Percentiles rank a stretch among this genome's conserved stretches.
Evolutionary conservation across 139 green algal genomes (phyloP).

Genomic region (Chlorella vulgaris): DNA sequence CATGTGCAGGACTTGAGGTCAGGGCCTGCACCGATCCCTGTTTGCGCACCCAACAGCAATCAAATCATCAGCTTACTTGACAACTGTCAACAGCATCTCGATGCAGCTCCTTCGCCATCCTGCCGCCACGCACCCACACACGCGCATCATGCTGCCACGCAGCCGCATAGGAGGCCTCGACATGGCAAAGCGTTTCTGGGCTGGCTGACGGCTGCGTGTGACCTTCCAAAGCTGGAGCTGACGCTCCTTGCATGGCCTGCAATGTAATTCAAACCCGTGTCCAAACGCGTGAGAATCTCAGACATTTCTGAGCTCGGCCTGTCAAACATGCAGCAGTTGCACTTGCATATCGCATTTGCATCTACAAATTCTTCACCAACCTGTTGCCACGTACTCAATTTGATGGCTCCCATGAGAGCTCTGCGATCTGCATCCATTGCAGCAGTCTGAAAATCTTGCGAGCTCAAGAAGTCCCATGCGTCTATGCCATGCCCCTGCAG

Average conservation of each 20-base stretch:
- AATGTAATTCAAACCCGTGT: not conserved
- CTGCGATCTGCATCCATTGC: not conserved
- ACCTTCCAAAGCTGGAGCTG: not conserved
- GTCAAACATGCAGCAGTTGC: too few relatives aligned
- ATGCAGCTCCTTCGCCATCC: slow-evolving; percentile 6
- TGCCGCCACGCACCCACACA: not conserved
- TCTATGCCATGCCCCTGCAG: slow-evolving; percentile 5
- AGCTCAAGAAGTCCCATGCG: slow-evolving; percentile 16
- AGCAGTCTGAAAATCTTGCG: not conserved
- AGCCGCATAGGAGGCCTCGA: too few relatives aligned
- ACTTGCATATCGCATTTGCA: too few relatives aligned
- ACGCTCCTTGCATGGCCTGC: slow-evolving; percentile 10
- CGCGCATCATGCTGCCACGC: slow-evolving; percentile 24
- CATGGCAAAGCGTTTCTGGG: slow-evolving; percentile 4
- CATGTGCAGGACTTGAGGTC: not conserved
- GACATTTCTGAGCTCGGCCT: too few relatives aligned
- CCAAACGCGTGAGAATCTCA: too few relatives aligned
- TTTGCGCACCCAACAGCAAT: too few relatives aligned
- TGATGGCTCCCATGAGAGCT: not conserved
- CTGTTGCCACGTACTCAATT: not conserved
- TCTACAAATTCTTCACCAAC: too few relatives aligned
- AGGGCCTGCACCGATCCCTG: too few relatives aligned
- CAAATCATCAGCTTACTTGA: too few relatives aligned
- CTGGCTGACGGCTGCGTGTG: not conserved
- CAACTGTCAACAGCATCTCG: not conserved